Percentiles rank a stretch among this genome's conserved stretches.
Evolutionary conservation across 345 rosid species (phyloP).

Genomic region (Euclidium syriacum): DNA sequence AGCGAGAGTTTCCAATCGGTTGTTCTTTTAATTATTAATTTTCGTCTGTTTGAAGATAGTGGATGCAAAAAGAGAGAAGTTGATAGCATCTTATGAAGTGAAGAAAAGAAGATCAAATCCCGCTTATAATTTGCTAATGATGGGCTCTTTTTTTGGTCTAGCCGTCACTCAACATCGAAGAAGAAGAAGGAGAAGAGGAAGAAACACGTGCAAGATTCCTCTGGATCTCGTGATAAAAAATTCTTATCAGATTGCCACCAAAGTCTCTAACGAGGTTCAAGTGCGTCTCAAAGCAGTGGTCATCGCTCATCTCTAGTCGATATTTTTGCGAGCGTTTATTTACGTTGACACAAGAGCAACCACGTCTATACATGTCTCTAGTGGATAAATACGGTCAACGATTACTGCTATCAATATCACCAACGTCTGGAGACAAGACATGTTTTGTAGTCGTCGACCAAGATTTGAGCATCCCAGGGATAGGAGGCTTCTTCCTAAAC

Average conservation of each 20-base stretch:
- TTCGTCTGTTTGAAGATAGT: constrained; percentile 47
- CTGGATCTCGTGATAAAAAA: neutral
- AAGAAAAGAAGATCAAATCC: no score
- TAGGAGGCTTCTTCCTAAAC: neutral
- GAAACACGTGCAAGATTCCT: neutral
- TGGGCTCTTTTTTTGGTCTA: no score
- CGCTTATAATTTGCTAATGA: no score
- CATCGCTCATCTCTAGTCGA: neutral
- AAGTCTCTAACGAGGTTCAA: neutral
- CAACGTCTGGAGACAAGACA: neutral
- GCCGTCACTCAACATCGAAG: neutral
- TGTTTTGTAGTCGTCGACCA: neutral
- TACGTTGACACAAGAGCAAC: neutral
- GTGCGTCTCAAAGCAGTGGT: constrained; percentile 14
- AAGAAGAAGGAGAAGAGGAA: neutral
- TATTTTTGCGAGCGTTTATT: neutral
- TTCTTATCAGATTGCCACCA: no score
- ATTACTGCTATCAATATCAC: neutral
- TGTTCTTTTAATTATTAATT: neutral
- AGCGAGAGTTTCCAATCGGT: no score
- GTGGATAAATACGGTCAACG: neutral
- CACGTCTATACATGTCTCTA: neutral
- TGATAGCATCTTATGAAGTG: no score
- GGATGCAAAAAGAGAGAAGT: constrained; percentile 63
- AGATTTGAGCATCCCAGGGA: neutral